Evolutionary conservation across 2,329 filamentous ascomycete species (phyloP).

Genomic region (Waltergamsia citrina): DNA sequence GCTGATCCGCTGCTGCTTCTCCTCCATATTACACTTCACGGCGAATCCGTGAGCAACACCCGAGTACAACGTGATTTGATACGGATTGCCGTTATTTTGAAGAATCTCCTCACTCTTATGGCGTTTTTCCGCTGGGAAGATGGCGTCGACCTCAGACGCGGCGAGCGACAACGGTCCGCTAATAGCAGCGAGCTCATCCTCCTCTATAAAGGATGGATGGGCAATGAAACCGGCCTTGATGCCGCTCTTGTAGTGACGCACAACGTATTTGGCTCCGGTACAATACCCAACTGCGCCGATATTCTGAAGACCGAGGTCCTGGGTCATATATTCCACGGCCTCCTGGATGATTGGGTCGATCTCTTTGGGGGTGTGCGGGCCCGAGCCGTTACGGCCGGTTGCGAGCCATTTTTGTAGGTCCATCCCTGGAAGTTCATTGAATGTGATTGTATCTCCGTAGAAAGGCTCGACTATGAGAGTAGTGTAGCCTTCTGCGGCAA

Average conservation of each 20-base stretch:
- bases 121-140: constrained; percentile 55
- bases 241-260: constrained; percentile 51
- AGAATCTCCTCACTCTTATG: constrained; percentile 58
- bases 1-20: constrained; percentile 52
- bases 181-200: constrained; percentile 56
- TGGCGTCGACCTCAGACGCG: constrained; percentile 52
- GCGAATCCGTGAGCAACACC: constrained; percentile 67
- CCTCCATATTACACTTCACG: constrained; percentile 53
- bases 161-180: constrained; percentile 60
- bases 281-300: constrained; percentile 64
- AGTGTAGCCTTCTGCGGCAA: constrained; percentile 20
- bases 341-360: constrained; percentile 18
- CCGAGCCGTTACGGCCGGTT: constrained; percentile 32
- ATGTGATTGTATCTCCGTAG: constrained; percentile 24
- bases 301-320: constrained; percentile 42
- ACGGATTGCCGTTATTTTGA: constrained; percentile 39
- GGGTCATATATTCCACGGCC: constrained; percentile 38
- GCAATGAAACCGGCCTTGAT: constrained; percentile 65
- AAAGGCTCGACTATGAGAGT: constrained; percentile 22
- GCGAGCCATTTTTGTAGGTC: constrained; percentile 19
- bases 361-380: constrained; percentile 19
- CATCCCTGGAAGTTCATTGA: constrained; percentile 28
- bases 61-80: constrained; percentile 70
- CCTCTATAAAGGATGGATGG: constrained; percentile 67
- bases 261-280: constrained; percentile 66